Conservation (phyloP, 768 basidiomycete genomes). For the Kwoniella sp. region DNA sequence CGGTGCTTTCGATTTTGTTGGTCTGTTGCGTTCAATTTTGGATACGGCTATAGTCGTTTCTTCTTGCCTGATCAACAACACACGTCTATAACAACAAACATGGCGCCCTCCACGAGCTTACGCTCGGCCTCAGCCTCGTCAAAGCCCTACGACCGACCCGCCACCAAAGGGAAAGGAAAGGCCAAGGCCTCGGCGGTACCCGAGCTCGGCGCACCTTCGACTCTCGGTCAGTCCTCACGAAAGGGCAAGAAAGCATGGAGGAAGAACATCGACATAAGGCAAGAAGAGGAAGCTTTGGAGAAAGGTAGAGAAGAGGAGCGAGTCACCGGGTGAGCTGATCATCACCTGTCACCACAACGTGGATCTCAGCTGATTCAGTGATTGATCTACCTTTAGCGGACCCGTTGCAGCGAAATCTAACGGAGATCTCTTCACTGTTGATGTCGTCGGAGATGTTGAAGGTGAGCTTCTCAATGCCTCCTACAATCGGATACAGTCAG, state of each 20-base stretch:
- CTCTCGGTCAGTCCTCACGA: constrained; percentile 66
- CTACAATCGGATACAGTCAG: too few relatives aligned
- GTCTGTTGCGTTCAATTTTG: too few relatives aligned
- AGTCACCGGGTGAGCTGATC: constrained; percentile 69
- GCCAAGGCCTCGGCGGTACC: constrained; percentile 11
- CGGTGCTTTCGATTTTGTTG: too few relatives aligned
- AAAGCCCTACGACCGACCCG: constrained; percentile 24
- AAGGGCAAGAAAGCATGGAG: constrained; percentile 94
- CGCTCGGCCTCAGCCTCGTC: not conserved
- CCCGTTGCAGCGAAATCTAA: constrained; percentile 55
- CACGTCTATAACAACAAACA: not conserved
- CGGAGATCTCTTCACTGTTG: constrained; percentile 76
- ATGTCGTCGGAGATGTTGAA: constrained; percentile 74
- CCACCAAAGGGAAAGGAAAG: constrained; percentile 17
- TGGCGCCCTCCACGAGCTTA: constrained; percentile 5
- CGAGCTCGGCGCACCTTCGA: constrained; percentile 57
- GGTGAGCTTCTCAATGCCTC: too few relatives aligned
- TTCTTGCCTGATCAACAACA: not conserved
- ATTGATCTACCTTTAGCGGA: not conserved
- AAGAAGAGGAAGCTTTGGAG: constrained; percentile 76
- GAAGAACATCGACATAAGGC: constrained; percentile 84
- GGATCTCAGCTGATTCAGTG: not conserved
- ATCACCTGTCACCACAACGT: not conserved
- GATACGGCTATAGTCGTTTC: not conserved
- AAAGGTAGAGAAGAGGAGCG: constrained; percentile 77